Base-by-base conservation (phyloP, 2,329 filamentous ascomycete genomes). In the Fusarium domesticum region DNA sequence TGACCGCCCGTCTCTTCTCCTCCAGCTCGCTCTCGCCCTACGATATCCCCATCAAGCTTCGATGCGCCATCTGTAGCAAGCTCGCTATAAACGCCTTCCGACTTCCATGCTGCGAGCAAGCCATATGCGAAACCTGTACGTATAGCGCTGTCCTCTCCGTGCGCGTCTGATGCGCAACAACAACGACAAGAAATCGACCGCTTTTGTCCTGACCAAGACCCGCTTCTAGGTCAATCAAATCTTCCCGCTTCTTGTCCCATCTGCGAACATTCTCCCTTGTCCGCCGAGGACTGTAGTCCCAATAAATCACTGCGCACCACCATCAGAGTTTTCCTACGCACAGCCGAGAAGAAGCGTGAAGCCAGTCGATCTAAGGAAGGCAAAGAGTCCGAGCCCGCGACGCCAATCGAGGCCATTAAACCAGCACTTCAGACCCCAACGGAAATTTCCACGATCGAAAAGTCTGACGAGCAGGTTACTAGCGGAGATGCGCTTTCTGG, bases 291-390 rank as follows among this genome's bases (percentile, higher is more conserved):
- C 55, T 96, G 91, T 74, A 90, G 87, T 50, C 83, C 89, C 2
- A 89, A 95, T 67, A 96, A 96, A 65, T 83, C 86, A 19, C 74
- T 97, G n/a, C 85, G 93, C 54, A 93, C 88, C 18, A 98, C 93
- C 2, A 85, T 97, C 55, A 87, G 88, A 57, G 88, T 93, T 11
- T 98, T 95, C 62, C 70, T 98, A 37, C 87, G 91, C 60, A 95
- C 86, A 0, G 87, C 90, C 56, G 87, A 95, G 67, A 95, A 95
- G 76, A 95, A 95, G 69, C 80, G 87, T 50, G 86, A 91, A 58
- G 79, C 81, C 39, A 75, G 74, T 34, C 76, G 79, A 35, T 69
- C 73, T 0, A 81, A 78, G 53, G 70, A 78, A 45, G 50, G 62
- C 4, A 70, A 71, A 40, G 70, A 64, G 25, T 68, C 67, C 23